These are phyloP conservation scores for Oidiodendron maius DNA, from an alignment of 495 filamentous ascomycete species.

Conservation along the genomic window DNA sequence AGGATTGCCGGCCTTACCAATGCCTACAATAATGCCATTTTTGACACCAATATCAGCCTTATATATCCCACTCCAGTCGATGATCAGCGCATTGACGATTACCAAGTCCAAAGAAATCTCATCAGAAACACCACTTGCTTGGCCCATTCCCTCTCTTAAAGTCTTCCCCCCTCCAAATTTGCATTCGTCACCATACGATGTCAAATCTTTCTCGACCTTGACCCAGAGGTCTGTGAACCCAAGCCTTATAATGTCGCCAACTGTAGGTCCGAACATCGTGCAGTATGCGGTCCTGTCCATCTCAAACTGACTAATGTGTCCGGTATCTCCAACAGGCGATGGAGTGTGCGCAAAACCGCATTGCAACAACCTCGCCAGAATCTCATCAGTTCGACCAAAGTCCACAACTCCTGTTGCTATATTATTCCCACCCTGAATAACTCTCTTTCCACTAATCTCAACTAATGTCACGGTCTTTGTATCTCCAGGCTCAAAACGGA, in stretches of 20 bases:
- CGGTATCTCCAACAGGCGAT: conserved; percentile 51
- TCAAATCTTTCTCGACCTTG: conserved; percentile 82
- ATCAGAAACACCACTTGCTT: conserved; percentile 71
- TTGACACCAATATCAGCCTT: conserved; percentile 98
- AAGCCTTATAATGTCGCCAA: conserved; percentile 75
- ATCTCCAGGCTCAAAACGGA: conserved; percentile 94
- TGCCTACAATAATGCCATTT: conserved; percentile 78
- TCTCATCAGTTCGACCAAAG: conserved; percentile 49
- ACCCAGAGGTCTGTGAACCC: conserved; percentile 89
- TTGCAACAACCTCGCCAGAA: conserved; percentile 56
- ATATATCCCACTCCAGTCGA: conserved; percentile 91
- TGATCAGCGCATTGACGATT: conserved; percentile 85
- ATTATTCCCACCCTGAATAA: conserved; percentile 82
- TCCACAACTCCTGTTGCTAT: conserved; percentile 72
- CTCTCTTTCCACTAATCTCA: conserved; percentile 75
- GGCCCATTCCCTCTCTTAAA: conserved; percentile 92
- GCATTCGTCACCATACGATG: conserved; percentile 88
- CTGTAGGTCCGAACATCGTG: conserved; percentile 90
- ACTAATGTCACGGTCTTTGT: conserved; percentile 89
- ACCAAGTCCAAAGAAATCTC: conserved; percentile 75
- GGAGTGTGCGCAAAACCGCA: conserved; percentile 75
- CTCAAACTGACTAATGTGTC: conserved; percentile 50
- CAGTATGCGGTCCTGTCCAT: conserved; percentile 77
- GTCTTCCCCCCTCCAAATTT: conserved; percentile 95
- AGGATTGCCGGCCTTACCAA: conserved; percentile 95